Evolutionary conservation across 176 grass and related monocot species (phyloP).

Genomic region (Rhipidocladum racemiflorum): DNA sequence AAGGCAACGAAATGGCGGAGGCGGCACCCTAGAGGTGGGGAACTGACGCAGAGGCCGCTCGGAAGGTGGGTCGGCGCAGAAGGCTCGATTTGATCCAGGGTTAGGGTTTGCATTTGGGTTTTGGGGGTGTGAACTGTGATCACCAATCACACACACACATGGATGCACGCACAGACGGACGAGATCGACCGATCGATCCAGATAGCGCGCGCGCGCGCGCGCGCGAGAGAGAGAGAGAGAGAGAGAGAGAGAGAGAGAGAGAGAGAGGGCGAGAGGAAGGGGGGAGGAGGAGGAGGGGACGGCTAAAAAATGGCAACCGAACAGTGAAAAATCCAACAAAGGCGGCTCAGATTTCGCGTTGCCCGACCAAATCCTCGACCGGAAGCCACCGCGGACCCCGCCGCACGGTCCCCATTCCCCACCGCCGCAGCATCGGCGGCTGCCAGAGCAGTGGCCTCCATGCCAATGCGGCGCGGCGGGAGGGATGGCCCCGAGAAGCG

Average conservation of each 20-base stretch:
- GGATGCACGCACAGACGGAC: background rate
- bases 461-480: background rate
- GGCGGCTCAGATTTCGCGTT: slow-evolving; percentile 17
- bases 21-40: background rate
- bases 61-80: background rate
- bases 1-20: background rate
- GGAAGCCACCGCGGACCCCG: background rate
- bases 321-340: background rate
- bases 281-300: background rate
- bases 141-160: background rate
- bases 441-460: slow-evolving; percentile 4
- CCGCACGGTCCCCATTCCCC: slow-evolving; percentile 19
- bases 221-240: background rate
- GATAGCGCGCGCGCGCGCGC: too few relatives aligned
- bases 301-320: background rate
- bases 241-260: too few relatives aligned
- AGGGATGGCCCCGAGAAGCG: too few relatives aligned
- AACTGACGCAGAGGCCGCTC: background rate
- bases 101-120: background rate
- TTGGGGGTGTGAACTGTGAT: background rate
- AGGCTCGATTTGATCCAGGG: background rate
- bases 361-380: background rate
- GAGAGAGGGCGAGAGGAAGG: too few relatives aligned
- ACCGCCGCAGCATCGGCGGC: background rate
- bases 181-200: background rate